Evolutionary conservation across 805 yeast genomes (phyloP).

Genomic region (Ogataea trehaloabstinens): DNA sequence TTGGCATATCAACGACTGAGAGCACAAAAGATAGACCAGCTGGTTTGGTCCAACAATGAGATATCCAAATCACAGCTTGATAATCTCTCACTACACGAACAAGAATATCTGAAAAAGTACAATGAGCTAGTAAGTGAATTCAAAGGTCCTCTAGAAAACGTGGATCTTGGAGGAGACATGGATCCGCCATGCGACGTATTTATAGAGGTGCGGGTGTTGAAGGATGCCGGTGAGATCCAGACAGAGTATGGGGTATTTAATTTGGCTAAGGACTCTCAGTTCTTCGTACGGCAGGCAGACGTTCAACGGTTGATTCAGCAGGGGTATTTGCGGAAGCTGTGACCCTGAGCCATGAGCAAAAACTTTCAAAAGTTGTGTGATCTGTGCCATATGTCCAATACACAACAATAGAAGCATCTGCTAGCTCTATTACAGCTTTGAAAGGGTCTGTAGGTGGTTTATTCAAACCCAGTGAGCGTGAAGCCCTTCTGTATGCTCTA

Average conservation of each 20-base stretch:
- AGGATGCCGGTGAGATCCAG: conserved; percentile 95
- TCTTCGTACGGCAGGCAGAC: conserved; percentile 89
- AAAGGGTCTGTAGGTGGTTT: conserved; percentile 9
- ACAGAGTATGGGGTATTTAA: conserved; percentile 97
- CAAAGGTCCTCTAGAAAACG: conserved; percentile 75
- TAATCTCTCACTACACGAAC: conserved; percentile 72
- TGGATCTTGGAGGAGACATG: conserved; percentile 85
- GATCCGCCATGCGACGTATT: conserved; percentile 91
- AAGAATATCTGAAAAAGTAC: conserved; percentile 70
- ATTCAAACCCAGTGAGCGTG: background rate
- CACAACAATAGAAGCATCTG: background rate
- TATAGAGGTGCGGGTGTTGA: conserved; percentile 88
- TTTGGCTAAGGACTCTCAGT: conserved; percentile 88
- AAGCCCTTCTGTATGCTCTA: conserved; percentile 24
- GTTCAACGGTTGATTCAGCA: conserved; percentile 93
- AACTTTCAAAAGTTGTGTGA: conserved; percentile 30
- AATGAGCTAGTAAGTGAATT: conserved; percentile 69
- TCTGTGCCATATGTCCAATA: conserved; percentile 27
- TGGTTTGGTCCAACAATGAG: conserved; percentile 71
- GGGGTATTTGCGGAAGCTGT: conserved; percentile 74
- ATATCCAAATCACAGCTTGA: conserved; percentile 39
- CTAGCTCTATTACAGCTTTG: conserved; percentile 9
- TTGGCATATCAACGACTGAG: conserved; percentile 79
- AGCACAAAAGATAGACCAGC: conserved; percentile 60
- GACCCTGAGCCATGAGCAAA: conserved; percentile 22